A percentile compares a stretch with the other conserved stretches of the same genome.
These are phyloP conservation scores for Lepraria neglecta DNA, from an alignment of 495 filamentous ascomycete genomes.

Conservation along the genomic window DNA sequence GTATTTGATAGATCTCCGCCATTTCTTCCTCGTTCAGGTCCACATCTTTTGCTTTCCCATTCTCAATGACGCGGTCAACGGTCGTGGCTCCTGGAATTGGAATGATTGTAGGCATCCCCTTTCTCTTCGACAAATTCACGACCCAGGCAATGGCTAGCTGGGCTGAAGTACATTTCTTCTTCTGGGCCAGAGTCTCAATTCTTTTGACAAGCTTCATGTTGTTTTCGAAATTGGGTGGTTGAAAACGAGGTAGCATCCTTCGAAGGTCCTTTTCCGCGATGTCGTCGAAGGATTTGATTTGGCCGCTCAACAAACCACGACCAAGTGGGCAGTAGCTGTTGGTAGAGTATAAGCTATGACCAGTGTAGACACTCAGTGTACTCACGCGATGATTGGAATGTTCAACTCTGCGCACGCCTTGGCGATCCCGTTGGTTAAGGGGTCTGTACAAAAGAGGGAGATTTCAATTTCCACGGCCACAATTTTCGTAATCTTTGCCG, in stretches of 20 bases:
- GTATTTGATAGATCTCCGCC: conserved; percentile 41
- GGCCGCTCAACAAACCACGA: conserved; percentile 50
- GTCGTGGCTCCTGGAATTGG: conserved; percentile 74
- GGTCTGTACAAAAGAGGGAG: conserved; percentile 58
- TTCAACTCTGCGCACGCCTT: conserved; percentile 59
- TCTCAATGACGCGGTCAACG: conserved; percentile 42
- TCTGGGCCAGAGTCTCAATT: conserved; percentile 57
- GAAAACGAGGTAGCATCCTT: conserved; percentile 54
- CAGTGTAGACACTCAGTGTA: background rate
- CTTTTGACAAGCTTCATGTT: conserved; percentile 66
- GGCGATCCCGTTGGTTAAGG: conserved; percentile 68
- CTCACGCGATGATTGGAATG: conserved; percentile 61
- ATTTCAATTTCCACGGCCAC: conserved; percentile 72
- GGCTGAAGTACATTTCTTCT: conserved; percentile 62
- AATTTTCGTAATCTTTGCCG: conserved; percentile 62
- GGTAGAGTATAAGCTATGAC: background rate
- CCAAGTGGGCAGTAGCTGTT: conserved; percentile 50
- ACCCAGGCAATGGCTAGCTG: conserved; percentile 71
- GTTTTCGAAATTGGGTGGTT: conserved; percentile 58
- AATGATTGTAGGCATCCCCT: conserved; percentile 64
- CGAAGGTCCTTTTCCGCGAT: conserved; percentile 55
- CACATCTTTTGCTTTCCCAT: conserved; percentile 33
- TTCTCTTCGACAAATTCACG: conserved; percentile 32
- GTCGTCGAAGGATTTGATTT: conserved; percentile 54
- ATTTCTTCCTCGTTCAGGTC: conserved; percentile 40